Conservation (phyloP, 2,329 filamentous ascomycete genomes). For the Orbilia blumenaviensis region DNA sequence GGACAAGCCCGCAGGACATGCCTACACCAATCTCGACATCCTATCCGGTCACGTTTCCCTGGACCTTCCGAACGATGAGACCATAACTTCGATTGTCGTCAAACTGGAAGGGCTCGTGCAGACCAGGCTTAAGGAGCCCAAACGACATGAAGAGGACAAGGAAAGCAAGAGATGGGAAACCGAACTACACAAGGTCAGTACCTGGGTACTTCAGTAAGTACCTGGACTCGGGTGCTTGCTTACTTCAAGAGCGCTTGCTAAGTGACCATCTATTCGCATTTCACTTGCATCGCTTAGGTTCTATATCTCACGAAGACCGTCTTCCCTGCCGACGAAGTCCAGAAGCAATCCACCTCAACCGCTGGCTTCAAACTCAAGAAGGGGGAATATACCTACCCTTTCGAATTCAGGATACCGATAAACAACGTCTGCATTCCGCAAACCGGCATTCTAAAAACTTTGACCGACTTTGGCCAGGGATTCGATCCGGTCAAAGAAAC, state of each 20-base stretch:
- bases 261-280: neutral
- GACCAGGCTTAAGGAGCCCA: slow-evolving; percentile 67
- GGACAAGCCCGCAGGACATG: slow-evolving; percentile 50
- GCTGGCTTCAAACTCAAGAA: slow-evolving; percentile 70
- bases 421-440: slow-evolving; percentile 59
- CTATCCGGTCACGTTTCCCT: slow-evolving; percentile 61
- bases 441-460: slow-evolving; percentile 44
- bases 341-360: slow-evolving; percentile 55
- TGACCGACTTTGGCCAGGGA: slow-evolving; percentile 62
- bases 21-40: slow-evolving; percentile 51
- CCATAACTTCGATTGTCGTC: slow-evolving; percentile 71
- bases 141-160: slow-evolving; percentile 59
- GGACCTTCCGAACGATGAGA: slow-evolving; percentile 62
- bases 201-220: too few species aligned
- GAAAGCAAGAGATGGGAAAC: slow-evolving; percentile 61
- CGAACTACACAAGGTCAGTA: slow-evolving; percentile 65
- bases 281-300: slow-evolving; percentile 66
- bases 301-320: slow-evolving; percentile 77
- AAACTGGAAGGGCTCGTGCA: slow-evolving; percentile 83
- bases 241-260: neutral
- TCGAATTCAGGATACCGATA: slow-evolving; percentile 75
- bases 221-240: too few species aligned
- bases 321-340: slow-evolving; percentile 70
- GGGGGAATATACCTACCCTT: slow-evolving; percentile 79
- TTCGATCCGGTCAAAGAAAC: slow-evolving; percentile 64